Base-by-base conservation (phyloP, 495 filamentous ascomycete species). In the Penicillium paxilli region DNA sequence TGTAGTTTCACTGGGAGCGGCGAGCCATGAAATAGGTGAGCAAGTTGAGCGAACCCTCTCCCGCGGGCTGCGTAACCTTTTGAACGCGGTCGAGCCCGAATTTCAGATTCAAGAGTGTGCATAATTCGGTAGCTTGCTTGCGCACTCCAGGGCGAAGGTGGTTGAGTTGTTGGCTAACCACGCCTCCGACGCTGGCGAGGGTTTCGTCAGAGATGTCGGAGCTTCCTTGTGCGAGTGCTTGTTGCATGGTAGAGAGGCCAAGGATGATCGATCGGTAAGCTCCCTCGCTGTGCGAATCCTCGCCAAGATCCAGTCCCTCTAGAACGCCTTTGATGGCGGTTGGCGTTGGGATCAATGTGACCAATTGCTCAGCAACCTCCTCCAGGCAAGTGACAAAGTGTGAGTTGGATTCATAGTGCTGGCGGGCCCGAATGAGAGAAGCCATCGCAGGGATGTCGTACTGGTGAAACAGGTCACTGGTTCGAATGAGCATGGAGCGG, bases 11-110 rank as follows among this genome's bases (percentile, higher is more conserved):
- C 37, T 55, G 57, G 14, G 59, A 62, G 26, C 62, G 55, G 69
- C 84, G 89, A 16, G 87, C 86, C 63, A 91, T 85, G 71, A 90
- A 93, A 65, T 93, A 93, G n/a, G 86, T 88, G 55, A 93, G 83
- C 52, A 93, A 63, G 54, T 87, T 90, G 63, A 87, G 86, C 5
- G 86, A 83, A 38, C 85, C 85, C 30, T 87, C 85, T 51, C 75
- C 81, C 26, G 87, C 77, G 2, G 76, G 77, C 52, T 78, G 84
- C 44, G 91, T 68, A 23, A 82, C 73, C 30, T 80, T 75, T 80
- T 88, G 89, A 64, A 91, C 90, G 38, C 72, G 65, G 12, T 77
- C 73, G 47, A 83, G 82, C 5, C 53, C 56, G 11, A 91, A 76
- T 47, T 86, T 76, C 23, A 82, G 78, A 57, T 92, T 86, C 54